A percentile compares a stretch with the other conserved stretches of the same genome.
phyloP scores from a whole-genome alignment of 139 green algal species.

The Gonium pectorale region DNA sequence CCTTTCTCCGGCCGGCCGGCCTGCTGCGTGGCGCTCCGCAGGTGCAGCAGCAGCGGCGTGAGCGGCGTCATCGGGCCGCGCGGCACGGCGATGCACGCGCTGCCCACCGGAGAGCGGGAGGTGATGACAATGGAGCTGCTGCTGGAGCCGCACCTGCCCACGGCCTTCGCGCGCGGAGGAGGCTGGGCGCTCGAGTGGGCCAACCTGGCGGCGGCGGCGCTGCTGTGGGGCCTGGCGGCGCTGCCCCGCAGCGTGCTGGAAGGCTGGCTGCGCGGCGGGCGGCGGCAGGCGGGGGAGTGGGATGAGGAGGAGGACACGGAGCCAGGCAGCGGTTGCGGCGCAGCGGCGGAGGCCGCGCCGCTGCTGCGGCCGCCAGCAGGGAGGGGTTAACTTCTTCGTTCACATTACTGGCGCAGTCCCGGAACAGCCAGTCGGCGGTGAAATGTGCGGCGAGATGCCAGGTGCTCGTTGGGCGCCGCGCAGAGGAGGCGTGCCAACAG shows the following conservation, averaged over 20 bases:
- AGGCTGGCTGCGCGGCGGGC: too few species aligned
- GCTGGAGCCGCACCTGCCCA: not conserved
- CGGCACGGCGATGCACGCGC: constrained; percentile 9
- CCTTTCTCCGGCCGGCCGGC: not conserved
- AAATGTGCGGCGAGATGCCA: too few species aligned
- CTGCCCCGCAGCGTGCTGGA: not conserved
- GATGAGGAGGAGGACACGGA: too few species aligned
- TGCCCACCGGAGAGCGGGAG: not conserved
- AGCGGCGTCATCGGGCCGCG: constrained; percentile 37
- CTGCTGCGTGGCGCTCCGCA: not conserved
- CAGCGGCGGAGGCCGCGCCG: too few species aligned
- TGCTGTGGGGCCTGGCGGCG: constrained; percentile 27
- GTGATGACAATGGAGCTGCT: constrained; percentile 20
- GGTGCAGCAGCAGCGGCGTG: constrained; percentile 52
- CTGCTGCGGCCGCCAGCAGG: too few species aligned
- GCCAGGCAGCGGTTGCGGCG: too few species aligned
- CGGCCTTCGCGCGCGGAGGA: not conserved
- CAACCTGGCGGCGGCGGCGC: constrained; percentile 28
- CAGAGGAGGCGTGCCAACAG: too few species aligned
- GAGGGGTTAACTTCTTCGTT: too few species aligned
- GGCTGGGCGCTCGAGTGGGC: constrained; percentile 42
- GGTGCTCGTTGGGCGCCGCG: too few species aligned
- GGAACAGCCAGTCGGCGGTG: too few species aligned
- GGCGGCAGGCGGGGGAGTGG: too few species aligned
- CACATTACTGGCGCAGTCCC: too few species aligned